phyloP scores from a whole-genome alignment of 257 asterid species.

The Pogostemon cablin region DNA sequence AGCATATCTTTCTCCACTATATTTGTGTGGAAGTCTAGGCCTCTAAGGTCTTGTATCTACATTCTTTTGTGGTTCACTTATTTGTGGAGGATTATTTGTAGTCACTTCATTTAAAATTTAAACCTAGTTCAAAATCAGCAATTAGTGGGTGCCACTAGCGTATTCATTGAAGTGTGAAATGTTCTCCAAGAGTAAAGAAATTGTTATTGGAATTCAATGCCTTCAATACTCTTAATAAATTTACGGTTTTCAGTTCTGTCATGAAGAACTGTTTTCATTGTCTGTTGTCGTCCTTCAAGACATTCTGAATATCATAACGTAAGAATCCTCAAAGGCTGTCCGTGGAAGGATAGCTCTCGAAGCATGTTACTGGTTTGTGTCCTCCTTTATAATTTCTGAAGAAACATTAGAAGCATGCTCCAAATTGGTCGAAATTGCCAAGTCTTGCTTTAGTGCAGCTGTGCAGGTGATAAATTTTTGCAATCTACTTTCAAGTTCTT shows the following conservation, averaged over 20 bases:
- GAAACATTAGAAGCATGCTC: slow-evolving; percentile 52
- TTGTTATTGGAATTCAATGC: too few species aligned
- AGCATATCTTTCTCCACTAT: too few species aligned
- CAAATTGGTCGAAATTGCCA: slow-evolving; percentile 66
- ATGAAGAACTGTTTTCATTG: slow-evolving; percentile 58
- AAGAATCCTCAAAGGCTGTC: slow-evolving; percentile 67
- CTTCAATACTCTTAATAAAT: slow-evolving; percentile 28
- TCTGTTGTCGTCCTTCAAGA: slow-evolving; percentile 54
- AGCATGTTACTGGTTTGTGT: slow-evolving; percentile 73
- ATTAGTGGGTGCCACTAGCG: too few species aligned
- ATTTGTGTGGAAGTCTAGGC: too few species aligned
- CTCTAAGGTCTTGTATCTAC: too few species aligned
- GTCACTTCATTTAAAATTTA: too few species aligned
- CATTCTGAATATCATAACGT: slow-evolving; percentile 47
- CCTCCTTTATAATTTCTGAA: slow-evolving; percentile 49
- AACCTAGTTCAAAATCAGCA: too few species aligned
- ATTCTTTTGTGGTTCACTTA: too few species aligned
- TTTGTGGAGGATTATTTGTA: too few species aligned
- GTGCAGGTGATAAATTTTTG: slow-evolving; percentile 53
- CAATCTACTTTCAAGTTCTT: slow-evolving; percentile 55
- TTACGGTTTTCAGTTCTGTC: slow-evolving; percentile 50
- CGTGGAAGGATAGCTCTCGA: slow-evolving; percentile 79
- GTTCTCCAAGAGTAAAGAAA: too few species aligned
- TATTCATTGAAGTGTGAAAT: too few species aligned
- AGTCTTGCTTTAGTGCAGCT: slow-evolving; percentile 44